phyloP scores from a whole-genome alignment of 805 yeast genomes.

The Candida andamanensis region DNA sequence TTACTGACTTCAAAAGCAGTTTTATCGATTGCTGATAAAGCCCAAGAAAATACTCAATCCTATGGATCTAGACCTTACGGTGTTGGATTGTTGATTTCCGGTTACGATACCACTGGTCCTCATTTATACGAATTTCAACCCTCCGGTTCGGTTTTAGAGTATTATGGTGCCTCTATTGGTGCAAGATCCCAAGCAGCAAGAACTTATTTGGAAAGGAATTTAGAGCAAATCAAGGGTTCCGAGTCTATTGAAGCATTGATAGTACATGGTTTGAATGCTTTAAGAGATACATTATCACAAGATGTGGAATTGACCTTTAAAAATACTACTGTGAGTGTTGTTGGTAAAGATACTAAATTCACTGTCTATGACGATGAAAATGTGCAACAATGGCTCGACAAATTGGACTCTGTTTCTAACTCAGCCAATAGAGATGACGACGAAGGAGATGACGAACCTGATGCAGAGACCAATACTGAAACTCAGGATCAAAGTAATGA shows the following conservation, averaged over 20 bases:
- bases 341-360: slow-evolving; percentile 76
- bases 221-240: slow-evolving; percentile 59
- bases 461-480: slow-evolving; percentile 20
- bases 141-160: slow-evolving; percentile 87
- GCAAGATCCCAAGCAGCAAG: slow-evolving; percentile 98
- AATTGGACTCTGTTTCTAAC: slow-evolving; percentile 61
- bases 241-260: slow-evolving; percentile 67
- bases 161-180: slow-evolving; percentile 92
- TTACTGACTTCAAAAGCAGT: slow-evolving; percentile 81
- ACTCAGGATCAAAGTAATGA: slow-evolving; percentile 20
- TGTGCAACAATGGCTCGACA: slow-evolving; percentile 78
- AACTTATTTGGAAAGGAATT: slow-evolving; percentile 86
- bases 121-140: slow-evolving; percentile 95
- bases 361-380: slow-evolving; percentile 80
- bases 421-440: slow-evolving; percentile 46
- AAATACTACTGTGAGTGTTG: slow-evolving; percentile 88
- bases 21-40: slow-evolving; percentile 86
- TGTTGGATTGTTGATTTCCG: slow-evolving; percentile 86
- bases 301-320: slow-evolving; percentile 83
- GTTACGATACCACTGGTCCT: slow-evolving; percentile 90
- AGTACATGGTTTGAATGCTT: slow-evolving; percentile 80
- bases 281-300: slow-evolving; percentile 90
- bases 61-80: slow-evolving; percentile 98
- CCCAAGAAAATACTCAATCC: slow-evolving; percentile 92
- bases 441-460: slow-evolving; percentile 24